Evolutionary conservation across 73 alveolate genomes (phyloP), one percentile per base, ranked within the genome.

Genomic region (Paramecium pentaurelia): DNA sequence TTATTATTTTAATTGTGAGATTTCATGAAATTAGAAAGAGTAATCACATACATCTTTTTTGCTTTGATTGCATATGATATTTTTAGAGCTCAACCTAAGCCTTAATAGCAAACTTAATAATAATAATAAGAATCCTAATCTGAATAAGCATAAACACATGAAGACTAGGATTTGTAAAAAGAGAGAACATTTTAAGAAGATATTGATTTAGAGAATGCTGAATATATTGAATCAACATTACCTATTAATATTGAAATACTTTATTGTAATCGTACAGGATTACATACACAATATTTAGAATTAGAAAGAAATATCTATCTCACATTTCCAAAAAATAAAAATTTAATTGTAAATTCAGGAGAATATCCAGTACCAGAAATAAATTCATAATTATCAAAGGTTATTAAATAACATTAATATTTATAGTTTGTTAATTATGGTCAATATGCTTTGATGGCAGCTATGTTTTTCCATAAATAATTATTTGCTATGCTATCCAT

Each of bases 351-450:
- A 20, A 44, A 18, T 27, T 45, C 77, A 1, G 47, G 75, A 42
- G 51, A 25, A 45, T 80, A 80, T 47, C 91, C 91, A 45, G 73
- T 80, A 38, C 91, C 91, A 18, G 91, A 80, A 80, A 27, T 80
- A 44, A 27, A 80, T 18, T n/a, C 22, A 80, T 14, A 80, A 44
- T 32, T 80, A 44, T 34, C 91, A 80, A 22, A 40, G 32, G 91
- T 80, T 38, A 40, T 45, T 8, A 10, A 25, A 44, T 32, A n/a
- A 10, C 1, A 11, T 12, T 22, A 34, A 75, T 75, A 37, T 68
- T 20, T 68, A 12, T 37, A 80, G 91, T 45, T 80, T 27, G 28
- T 80, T 25, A 42, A 80, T 45, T 80, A 80, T 80, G 91, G 91
- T 38, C 16, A 80, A 25, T 80, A 80, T 80, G 91, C 34, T 8